Evolutionary conservation across 805 yeast genomes (phyloP), one percentile per base, ranked within the genome.

Genomic region (Nakazawaea ernobii): DNA sequence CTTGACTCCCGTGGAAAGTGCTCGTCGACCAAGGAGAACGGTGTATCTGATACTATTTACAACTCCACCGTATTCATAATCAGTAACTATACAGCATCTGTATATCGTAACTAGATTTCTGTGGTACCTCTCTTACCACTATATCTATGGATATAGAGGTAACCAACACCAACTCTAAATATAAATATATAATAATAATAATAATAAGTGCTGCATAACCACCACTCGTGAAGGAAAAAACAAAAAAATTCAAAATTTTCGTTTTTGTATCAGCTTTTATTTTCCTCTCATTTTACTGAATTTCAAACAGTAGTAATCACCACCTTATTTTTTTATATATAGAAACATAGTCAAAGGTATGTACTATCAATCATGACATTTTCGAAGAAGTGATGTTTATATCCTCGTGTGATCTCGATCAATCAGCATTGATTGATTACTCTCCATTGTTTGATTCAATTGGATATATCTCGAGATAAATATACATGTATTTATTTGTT

Each of bases 161-260:
- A 20, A 20, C 24, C 24, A 20, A 3, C 24, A 20, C 24, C 24
- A 20, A n/a, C n/a, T n/a, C n/a, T n/a, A n/a, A n/a, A n/a, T n/a
- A n/a, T n/a, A n/a, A n/a, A n/a, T n/a, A n/a, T n/a, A n/a, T n/a
- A 20, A 20, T 20, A 5, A 35, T 35, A 13, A 35, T 13, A 36
- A n/a, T n/a, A 10, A 36, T 17, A 36, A 36, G 39, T 36, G 39
- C 39, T 36, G 17, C 37, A 44, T 28, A 28, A 30, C 35, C n/a
- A n/a, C n/a, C n/a, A n/a, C n/a, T n/a, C n/a, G n/a, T n/a, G n/a
- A n/a, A n/a, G n/a, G n/a, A n/a, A n/a, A n/a, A n/a, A n/a, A n/a
- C n/a, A n/a, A n/a, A n/a, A 36, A n/a, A 7, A 14, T 10, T 6
- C 32, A n/a, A 10, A 20, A 36, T 24, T 35, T 26, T 24, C 29